Evolutionary conservation across 2,329 filamentous ascomycete species (phyloP), one percentile per base, ranked within the genome.

Genomic region (Parafenestella ontariensis): DNA sequence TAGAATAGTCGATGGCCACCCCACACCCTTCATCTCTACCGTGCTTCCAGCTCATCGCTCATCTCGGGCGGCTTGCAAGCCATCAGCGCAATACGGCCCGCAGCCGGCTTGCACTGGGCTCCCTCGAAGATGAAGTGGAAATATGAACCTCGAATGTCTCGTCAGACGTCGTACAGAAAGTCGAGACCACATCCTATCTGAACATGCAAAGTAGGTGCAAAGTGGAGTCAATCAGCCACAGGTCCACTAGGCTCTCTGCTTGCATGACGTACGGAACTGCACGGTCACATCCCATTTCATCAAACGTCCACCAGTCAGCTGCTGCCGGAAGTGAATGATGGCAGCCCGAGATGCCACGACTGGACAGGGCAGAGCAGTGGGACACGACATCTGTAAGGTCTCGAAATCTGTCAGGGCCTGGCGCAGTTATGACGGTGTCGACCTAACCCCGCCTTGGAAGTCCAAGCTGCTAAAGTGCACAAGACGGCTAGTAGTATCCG

Each of bases 211-310:
- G 39, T 18, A 28, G 39, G 51, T 51, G 47, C 46, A 28, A 57
- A 54, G 46, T 41, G 29, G 52, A 54, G 50, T 55, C 55, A 34
- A 47, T 41, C 46, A 29, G 34, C 47, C 13, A 46, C 46, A 53
- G 49, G 40, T 46, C 48, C 41, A 49, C 52, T 20, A 17, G 31
- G 18, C 21, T n/a, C 6, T 6, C 33, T 13, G 47, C 49, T 42
- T 33, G 55, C 55, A 65, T 65, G 61, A 65, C 61, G 66, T 59
- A 67, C 61, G 57, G 57, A 53, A 56, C 54, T 55, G 57, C 58
- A 56, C 42, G 28, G 54, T 57, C 58, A 37, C 39, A 29, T 43
- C 24, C 37, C 52, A 31, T 46, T 52, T 41, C 39, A 49, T 37
- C 48, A 33, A 46, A 45, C 33, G 36, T 55, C 54, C 49, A 61